Base-by-base conservation (phyloP, 2,329 filamentous ascomycete genomes). In the Pseudocercospora musae region DNA sequence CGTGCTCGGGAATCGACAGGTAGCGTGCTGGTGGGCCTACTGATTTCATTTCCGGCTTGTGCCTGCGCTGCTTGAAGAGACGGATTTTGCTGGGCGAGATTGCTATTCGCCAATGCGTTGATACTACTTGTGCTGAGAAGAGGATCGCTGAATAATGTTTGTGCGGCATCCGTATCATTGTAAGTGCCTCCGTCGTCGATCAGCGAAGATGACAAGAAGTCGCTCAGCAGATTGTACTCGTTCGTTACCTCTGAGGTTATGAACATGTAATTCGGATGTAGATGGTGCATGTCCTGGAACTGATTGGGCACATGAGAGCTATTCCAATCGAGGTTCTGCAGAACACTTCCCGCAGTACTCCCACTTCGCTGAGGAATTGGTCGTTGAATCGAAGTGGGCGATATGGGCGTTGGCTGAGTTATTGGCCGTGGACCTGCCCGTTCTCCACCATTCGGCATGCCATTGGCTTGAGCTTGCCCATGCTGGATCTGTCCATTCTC, bases 151-250 rank as follows among this genome's bases (percentile, higher is more conserved):
- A 86, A 87, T 9, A 87, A 76, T 13, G 85, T 82, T 60, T 79
- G 78, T 20, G 77, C 73, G 1, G 52, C 52, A 44, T 81, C 78
- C 54, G 78, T 77, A 55, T 76, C 74, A 58, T 65, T 67, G 55
- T 80, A 81, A 31, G 80, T 73, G 21, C 73, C 74, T 58, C 77
- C 78, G 66, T 82, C 93, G 78, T 98, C 93, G 67, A 97, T 84
- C 59, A 97, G 81, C 74, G 91, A 96, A 69, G 88, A 96, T 77
- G 93, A 95, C 64, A 99, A 84, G 75, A 98, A 98, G 77, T 99
- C 94, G 81, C 96, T 96, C 73, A 99, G 86, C 57, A 98, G 81
- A 75, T 97, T 96, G 77, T 96, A 97, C 81, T 99, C 95, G 79
- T 95, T 95, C 64, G 90, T 93, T 70, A 97, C 91, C 78, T 99